Percentiles rank a stretch among this genome's conserved stretches.
Evolutionary conservation across 2,329 filamentous ascomycete species (phyloP).

Genomic region (Periconia macrospinosa): DNA sequence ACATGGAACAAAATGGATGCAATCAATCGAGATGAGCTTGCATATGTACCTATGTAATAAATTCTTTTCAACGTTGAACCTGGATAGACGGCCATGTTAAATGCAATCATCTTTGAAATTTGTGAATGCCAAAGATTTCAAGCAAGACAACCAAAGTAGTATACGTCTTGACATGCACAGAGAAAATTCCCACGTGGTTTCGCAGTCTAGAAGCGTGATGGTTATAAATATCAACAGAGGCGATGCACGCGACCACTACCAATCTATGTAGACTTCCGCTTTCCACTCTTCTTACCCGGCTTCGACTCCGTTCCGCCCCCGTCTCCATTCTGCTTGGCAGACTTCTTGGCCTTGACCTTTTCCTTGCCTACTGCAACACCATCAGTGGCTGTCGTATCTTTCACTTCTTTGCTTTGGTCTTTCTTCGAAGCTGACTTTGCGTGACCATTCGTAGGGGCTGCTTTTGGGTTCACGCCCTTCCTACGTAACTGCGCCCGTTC

Average conservation of each 20-base stretch:
- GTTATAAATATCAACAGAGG: background rate
- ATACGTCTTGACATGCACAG: too few species aligned
- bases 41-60: too few species aligned
- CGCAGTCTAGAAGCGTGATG: background rate
- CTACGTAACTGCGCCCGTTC: conserved; percentile 46
- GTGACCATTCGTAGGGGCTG: conserved; percentile 13
- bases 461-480: conserved; percentile 53
- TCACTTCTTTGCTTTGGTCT: background rate
- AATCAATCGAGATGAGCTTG: too few species aligned
- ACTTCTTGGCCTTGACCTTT: conserved; percentile 12
- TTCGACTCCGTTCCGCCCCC: conserved; percentile 11
- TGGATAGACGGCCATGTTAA: too few species aligned
- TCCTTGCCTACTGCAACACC: background rate
- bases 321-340: conserved; percentile 11
- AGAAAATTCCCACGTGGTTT: too few species aligned
- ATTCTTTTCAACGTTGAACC: too few species aligned
- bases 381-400: background rate
- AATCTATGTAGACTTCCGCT: conserved; percentile 6
- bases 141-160: too few species aligned
- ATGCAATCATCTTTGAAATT: too few species aligned
- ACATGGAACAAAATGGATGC: too few species aligned
- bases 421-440: background rate
- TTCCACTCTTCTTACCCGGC: conserved; percentile 13
- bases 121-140: too few species aligned
- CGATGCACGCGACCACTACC: background rate